Base-by-base conservation (phyloP, 495 filamentous ascomycete genomes). In the Penicillium mononematosum region DNA sequence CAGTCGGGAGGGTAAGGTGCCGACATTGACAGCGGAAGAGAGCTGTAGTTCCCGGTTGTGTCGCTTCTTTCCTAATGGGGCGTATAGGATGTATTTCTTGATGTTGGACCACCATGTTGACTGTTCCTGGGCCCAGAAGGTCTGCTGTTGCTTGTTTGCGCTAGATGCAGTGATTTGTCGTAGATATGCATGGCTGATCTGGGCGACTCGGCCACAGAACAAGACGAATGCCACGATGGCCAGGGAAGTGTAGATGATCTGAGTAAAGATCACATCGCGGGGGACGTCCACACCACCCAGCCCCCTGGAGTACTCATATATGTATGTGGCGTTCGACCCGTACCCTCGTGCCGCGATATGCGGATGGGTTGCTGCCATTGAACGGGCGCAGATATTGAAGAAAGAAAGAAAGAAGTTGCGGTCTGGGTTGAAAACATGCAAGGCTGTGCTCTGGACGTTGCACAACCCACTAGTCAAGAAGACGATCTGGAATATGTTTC, bases 41-140 rank as follows among this genome's bases (percentile, higher is more conserved):
- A 98, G 74, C 65, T 90, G 88, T 59, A 98, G 80, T 68, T 96
- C 90, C 29, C 87, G 80, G 62, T 97, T 96, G 70, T 97, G 94
- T 62, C 92, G 80, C 64, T 92, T 91, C 27, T 78, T 81, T 60
- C 88, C 85, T 22, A 98, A 70, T 19, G 94, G 94, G 5, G 94
- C 83, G 64, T 93, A 92, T 1, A 94, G 73, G 3, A 98, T 45
- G 61, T 94, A 81, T 58, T 86, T 88, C 79, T 98, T 96, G 50
- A 95, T 58, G 70, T 75, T 81, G 67, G 79, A 83, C 86, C 81
- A 88, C 80, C 88, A 60, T 61, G 67, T 64, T 75, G 89, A 68
- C 67, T 84, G 67, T 82, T 91, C 83, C 74, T 85, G 65, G 47
- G 78, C 78, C 82, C 83, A 88, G 66, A 79, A 88, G 53, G 64